Evolutionary conservation across 1,284 basidiomycete genomes (phyloP).

Genomic region (Sanguinoderma infundibulare): DNA sequence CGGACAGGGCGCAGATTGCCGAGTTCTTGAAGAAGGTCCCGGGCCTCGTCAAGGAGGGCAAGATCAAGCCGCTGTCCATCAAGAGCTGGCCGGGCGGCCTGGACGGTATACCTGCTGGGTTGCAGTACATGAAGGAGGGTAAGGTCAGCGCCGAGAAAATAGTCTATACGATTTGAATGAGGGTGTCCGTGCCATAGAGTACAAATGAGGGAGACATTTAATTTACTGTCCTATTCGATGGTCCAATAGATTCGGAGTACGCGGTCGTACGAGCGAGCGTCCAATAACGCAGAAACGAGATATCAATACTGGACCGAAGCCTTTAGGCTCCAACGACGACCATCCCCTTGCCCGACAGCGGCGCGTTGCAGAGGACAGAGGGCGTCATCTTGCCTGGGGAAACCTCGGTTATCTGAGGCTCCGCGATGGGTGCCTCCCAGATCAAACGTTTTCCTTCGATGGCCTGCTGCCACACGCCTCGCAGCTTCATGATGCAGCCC

Average conservation of each 20-base stretch:
- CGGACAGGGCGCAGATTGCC: conserved; percentile 24
- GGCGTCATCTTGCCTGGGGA: background rate
- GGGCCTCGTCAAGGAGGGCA: conserved; percentile 16
- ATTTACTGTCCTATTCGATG: background rate
- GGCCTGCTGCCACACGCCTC: background rate
- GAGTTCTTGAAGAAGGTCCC: conserved; percentile 27
- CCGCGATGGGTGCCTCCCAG: background rate
- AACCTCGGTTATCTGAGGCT: background rate
- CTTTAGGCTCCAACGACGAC: background rate
- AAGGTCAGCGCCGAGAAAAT: conserved; percentile 30
- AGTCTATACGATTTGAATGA: conserved; percentile 20
- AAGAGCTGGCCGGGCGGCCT: conserved; percentile 28
- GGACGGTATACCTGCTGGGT: conserved; percentile 22
- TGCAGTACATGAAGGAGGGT: conserved; percentile 28
- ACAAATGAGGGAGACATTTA: background rate
- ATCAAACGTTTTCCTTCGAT: background rate
- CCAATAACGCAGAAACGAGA: background rate
- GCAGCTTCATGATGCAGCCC: conserved; percentile 14
- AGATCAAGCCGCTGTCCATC: conserved; percentile 24
- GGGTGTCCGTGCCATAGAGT: background rate
- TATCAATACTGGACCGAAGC: background rate
- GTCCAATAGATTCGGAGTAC: background rate
- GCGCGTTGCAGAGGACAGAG: background rate
- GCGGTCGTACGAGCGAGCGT: background rate
- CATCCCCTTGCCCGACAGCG: background rate